Evolutionary conservation across 2,329 filamentous ascomycete genomes (phyloP).

Genomic region (Cercospora sojina): DNA sequence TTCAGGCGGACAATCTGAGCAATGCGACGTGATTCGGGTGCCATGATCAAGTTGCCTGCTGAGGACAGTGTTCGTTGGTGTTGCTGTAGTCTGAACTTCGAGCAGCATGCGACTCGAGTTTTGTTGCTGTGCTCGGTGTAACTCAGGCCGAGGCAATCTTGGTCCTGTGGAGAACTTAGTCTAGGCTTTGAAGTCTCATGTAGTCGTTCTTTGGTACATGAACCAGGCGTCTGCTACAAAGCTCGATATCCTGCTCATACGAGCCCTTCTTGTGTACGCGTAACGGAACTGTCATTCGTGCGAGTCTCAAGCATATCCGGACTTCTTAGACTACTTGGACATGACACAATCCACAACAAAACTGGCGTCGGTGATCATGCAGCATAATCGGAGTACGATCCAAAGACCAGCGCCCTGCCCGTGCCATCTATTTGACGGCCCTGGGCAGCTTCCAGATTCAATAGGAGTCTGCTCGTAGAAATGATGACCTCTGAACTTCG

Average conservation of each 20-base stretch:
- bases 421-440: constrained; percentile 59
- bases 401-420: constrained; percentile 68
- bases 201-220: background rate
- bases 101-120: background rate
- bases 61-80: background rate
- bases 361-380: background rate
- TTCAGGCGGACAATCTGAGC: constrained; percentile 73
- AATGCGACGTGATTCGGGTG: constrained; percentile 51
- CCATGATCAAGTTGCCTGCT: constrained; percentile 17
- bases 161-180: background rate
- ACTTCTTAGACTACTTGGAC: background rate
- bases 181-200: background rate
- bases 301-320: background rate
- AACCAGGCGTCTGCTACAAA: background rate
- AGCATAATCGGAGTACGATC: constrained; percentile 32
- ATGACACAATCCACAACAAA: background rate
- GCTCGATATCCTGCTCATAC: background rate
- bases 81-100: background rate
- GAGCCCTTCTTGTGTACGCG: background rate
- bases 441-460: constrained; percentile 65
- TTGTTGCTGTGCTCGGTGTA: constrained; percentile 4
- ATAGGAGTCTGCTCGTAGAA: constrained; percentile 61
- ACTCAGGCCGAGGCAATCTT: constrained; percentile 10
- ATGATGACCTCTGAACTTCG: constrained; percentile 61
- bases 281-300: background rate